phyloP scores from a whole-genome alignment of 2,329 filamentous ascomycete genomes.

The Aspergillus glaucus region DNA sequence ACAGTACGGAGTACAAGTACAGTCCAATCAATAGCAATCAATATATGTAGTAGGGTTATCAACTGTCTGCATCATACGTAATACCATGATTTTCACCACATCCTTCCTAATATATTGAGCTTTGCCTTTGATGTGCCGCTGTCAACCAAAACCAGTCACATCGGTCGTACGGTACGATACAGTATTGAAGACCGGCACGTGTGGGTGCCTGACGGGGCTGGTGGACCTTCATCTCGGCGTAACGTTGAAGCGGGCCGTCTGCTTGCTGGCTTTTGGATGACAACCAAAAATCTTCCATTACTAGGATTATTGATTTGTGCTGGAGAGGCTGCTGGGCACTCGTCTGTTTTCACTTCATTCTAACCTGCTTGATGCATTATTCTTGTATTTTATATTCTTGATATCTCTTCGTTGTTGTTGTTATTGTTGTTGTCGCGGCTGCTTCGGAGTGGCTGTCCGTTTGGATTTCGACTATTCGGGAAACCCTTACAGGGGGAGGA shows the following conservation, averaged over 20 bases:
- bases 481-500: constrained; percentile 1
- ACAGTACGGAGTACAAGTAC: too few relatives aligned
- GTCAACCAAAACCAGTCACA: background rate
- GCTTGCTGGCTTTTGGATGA: constrained; percentile 9
- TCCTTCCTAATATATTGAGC: too few relatives aligned
- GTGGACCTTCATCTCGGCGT: constrained; percentile 18
- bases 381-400: constrained; percentile 3
- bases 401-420: background rate
- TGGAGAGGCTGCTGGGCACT: background rate
- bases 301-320: background rate
- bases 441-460: constrained; percentile 12
- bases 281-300: constrained; percentile 1
- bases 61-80: too few relatives aligned
- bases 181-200: background rate
- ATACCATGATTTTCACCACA: background rate
- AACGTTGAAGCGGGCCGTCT: constrained; percentile 20
- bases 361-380: constrained; percentile 9
- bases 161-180: constrained; percentile 3
- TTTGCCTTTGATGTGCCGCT: background rate
- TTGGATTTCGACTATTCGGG: constrained; percentile 1
- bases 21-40: too few relatives aligned
- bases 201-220: background rate
- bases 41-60: too few relatives aligned
- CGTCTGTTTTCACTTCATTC: constrained; percentile 4
- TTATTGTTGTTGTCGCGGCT: background rate